These are phyloP conservation scores for Trapa bicornis DNA, from an alignment of 345 rosid genomes.

Conservation along the genomic window DNA sequence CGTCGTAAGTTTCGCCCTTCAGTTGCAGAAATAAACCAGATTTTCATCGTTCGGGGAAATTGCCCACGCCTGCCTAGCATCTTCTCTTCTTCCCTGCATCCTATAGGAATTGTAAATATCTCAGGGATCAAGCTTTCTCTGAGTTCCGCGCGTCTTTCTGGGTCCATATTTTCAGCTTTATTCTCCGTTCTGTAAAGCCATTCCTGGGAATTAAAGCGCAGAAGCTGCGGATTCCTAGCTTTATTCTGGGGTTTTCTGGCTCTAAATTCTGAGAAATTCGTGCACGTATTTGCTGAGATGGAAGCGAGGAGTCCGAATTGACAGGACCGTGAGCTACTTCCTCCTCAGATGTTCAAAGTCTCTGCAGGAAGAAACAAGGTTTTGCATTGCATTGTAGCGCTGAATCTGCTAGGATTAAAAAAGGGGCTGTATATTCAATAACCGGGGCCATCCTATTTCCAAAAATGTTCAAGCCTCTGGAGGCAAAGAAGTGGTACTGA, in stretches of 20 bases:
- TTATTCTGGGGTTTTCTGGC: slow-evolving; percentile 7
- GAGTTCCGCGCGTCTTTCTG: background rate
- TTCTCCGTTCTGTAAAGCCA: background rate
- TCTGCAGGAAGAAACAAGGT: background rate
- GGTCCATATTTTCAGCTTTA: slow-evolving; percentile 2
- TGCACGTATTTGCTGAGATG: background rate
- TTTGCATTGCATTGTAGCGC: background rate
- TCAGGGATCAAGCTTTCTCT: background rate
- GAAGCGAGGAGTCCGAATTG: background rate
- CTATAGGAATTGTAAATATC: background rate
- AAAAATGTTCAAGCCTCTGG: background rate
- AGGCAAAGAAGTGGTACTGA: background rate
- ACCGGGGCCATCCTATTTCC: background rate
- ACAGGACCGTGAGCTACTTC: background rate
- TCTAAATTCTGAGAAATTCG: no score
- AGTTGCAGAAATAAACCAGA: slow-evolving; percentile 1
- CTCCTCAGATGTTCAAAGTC: background rate
- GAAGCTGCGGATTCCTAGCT: slow-evolving; percentile 5
- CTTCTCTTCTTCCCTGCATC: background rate
- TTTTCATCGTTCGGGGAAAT: slow-evolving; percentile 5
- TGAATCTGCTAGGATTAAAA: background rate
- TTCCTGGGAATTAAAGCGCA: background rate
- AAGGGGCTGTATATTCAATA: background rate
- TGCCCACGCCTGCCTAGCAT: background rate
- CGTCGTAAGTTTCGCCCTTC: slow-evolving; percentile 15